phyloP scores from a whole-genome alignment of 176 grass and related monocot genomes.

The Zoysia pacifica region DNA sequence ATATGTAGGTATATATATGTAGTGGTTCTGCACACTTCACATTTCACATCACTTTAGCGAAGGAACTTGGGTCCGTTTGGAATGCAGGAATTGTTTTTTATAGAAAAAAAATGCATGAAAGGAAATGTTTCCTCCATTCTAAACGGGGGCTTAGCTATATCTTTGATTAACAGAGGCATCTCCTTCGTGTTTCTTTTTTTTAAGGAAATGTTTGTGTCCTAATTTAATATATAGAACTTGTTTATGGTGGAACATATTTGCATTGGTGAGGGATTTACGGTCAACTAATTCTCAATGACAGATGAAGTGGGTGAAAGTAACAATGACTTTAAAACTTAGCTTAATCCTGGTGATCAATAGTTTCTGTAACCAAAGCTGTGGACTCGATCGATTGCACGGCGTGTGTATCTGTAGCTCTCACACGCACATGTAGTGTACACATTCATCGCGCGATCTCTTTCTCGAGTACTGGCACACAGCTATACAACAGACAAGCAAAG shows the following conservation, averaged over 20 bases:
- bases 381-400: constrained; percentile 8
- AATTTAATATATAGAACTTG: no score
- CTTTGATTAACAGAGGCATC: not conserved
- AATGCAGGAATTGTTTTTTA: no score
- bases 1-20: no score
- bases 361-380: constrained; percentile 9
- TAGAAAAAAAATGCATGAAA: no score
- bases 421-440: not conserved
- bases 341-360: constrained; percentile 6
- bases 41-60: not conserved
- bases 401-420: constrained; percentile 27
- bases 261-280: not conserved
- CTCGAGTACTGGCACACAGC: not conserved
- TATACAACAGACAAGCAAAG: constrained; percentile 12
- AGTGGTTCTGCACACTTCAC: no score
- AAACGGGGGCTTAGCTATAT: no score
- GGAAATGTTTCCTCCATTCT: no score
- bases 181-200: not conserved
- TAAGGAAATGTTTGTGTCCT: no score
- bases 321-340: not conserved
- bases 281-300: no score
- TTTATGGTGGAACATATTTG: not conserved
- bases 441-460: not conserved
- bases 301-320: no score
- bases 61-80: no score